Evolutionary conservation across 768 basidiomycete species (phyloP), one percentile per base, ranked within the genome.

Genomic region (Gelatoporia subvermispora): DNA sequence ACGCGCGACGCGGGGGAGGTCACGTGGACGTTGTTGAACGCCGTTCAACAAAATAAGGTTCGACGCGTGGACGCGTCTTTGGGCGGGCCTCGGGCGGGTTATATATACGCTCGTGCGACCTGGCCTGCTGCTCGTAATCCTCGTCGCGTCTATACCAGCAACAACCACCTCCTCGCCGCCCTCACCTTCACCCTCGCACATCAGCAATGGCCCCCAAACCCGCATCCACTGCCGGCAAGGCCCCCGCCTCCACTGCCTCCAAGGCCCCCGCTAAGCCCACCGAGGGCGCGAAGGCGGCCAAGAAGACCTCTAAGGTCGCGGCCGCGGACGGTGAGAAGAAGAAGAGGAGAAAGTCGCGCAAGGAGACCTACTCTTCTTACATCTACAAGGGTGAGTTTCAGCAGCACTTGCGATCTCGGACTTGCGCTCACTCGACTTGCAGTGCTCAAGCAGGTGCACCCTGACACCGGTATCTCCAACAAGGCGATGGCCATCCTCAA

Each of bases 401-500:
- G n/a, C n/a, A n/a, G n/a, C n/a, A n/a, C n/a, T n/a, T 43, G 4
- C 8, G 18, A 20, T 47, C 22, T 13, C n/a, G 21, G 22, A 37
- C 1, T 8, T 3, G 3, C 21, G 39, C 15, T 63, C 35, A 24
- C 25, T 35, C 17, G 37, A 15, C 43, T 36, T 45, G 21, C 49
- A 91, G 93, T 96, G 56, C 79, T 96, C 60, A 96, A 89, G 74
- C 95, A 96, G 74, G 93, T 96, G 55, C 94, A 95, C 74, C 95
- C 94, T 45, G 93, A 95, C 61, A 95, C 93, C 45, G 94, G 94
- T 85, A 95, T 96, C 79, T 95, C 93, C 35, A 95, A 92, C 81
- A 95, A 95, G 71, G 86, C 87, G 2, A 91, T 93, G 88, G 85
- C 88, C 54, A 93, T 93, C 61, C 72, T 92, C 38, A 90, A 93